A percentile compares a stretch with the other conserved stretches of the same genome.
Evolutionary conservation across 2,329 filamentous ascomycete genomes (phyloP).

Genomic region (Neofusicoccum cordaticola): DNA sequence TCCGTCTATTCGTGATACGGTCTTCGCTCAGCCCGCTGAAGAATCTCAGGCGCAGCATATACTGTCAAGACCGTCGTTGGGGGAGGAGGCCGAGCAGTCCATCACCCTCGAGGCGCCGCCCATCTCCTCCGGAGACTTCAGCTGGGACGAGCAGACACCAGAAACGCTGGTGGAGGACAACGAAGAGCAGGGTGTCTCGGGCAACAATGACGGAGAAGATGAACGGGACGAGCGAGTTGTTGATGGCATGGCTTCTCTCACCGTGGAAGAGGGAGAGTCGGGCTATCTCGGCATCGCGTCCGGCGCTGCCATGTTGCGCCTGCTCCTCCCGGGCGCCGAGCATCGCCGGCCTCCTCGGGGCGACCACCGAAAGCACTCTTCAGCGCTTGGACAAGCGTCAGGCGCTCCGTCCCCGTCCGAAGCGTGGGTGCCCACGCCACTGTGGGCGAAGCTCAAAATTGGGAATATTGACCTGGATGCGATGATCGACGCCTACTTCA

Average conservation of each 20-base stretch:
- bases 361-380: slow-evolving; percentile 6
- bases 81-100: not conserved
- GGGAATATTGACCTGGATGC: slow-evolving; percentile 16
- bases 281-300: slow-evolving; percentile 49
- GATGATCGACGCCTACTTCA: slow-evolving; percentile 45
- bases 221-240: slow-evolving; percentile 20
- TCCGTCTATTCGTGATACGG: not conserved
- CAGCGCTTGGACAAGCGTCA: not conserved
- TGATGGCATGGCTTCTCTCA: slow-evolving; percentile 34
- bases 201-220: slow-evolving; percentile 16
- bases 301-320: slow-evolving; percentile 44
- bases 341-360: slow-evolving; percentile 16
- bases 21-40: not conserved
- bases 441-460: not conserved
- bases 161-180: slow-evolving; percentile 10
- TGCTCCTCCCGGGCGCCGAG: slow-evolving; percentile 23
- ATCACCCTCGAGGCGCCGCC: slow-evolving; percentile 25
- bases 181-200: slow-evolving; percentile 8
- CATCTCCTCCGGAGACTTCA: slow-evolving; percentile 25
- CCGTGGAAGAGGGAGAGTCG: slow-evolving; percentile 33
- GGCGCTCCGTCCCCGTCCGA: not conserved
- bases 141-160: slow-evolving; percentile 26
- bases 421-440: not conserved
- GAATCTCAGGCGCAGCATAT: not conserved
- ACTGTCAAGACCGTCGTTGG: not conserved